Conservation (phyloP, 2,329 filamentous ascomycete genomes). For the Epichloe elymi region DNA sequence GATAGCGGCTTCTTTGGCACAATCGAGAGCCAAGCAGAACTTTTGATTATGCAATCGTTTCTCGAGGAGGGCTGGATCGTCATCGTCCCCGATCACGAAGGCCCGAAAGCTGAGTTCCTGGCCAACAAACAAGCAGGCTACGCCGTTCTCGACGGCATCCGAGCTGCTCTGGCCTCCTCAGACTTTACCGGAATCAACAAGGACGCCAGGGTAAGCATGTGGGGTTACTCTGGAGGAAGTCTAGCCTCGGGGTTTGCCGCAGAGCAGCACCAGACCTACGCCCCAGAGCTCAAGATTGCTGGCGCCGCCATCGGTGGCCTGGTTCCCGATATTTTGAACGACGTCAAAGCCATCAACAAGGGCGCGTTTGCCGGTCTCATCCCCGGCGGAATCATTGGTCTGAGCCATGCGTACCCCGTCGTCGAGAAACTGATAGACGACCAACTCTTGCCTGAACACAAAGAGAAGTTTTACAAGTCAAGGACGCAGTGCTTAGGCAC, state of each 20-base stretch:
- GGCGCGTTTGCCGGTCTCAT: slow-evolving; percentile 10
- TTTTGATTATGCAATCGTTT: slow-evolving; percentile 11
- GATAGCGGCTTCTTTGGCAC: slow-evolving; percentile 23
- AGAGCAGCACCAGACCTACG: slow-evolving; percentile 8
- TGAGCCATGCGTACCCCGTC: slow-evolving; percentile 10
- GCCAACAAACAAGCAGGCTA: slow-evolving; percentile 28
- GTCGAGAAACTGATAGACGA: slow-evolving; percentile 6
- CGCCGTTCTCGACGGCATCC: slow-evolving; percentile 29
- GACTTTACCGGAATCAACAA: slow-evolving; percentile 16
- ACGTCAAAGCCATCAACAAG: slow-evolving; percentile 8
- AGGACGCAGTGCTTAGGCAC: background rate
- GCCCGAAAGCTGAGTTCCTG: slow-evolving; percentile 27
- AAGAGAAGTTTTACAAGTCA: background rate
- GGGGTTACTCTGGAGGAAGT: slow-evolving; percentile 22
- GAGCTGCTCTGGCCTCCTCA: slow-evolving; percentile 21
- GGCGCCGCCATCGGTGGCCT: slow-evolving; percentile 13
- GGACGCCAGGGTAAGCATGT: slow-evolving; percentile 26
- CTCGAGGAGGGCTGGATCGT: slow-evolving; percentile 35
- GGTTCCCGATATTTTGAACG: slow-evolving; percentile 8
- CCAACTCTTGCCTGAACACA: slow-evolving; percentile 8
- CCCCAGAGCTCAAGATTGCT: slow-evolving; percentile 8
- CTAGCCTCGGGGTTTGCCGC: slow-evolving; percentile 2
- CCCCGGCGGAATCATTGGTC: slow-evolving; percentile 10
- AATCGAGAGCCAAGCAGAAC: slow-evolving; percentile 12
- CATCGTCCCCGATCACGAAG: slow-evolving; percentile 34